Evolutionary conservation across 2,329 filamentous ascomycete genomes (phyloP), one percentile per base, ranked within the genome.

Genomic region (Zopfia rhizophila): DNA sequence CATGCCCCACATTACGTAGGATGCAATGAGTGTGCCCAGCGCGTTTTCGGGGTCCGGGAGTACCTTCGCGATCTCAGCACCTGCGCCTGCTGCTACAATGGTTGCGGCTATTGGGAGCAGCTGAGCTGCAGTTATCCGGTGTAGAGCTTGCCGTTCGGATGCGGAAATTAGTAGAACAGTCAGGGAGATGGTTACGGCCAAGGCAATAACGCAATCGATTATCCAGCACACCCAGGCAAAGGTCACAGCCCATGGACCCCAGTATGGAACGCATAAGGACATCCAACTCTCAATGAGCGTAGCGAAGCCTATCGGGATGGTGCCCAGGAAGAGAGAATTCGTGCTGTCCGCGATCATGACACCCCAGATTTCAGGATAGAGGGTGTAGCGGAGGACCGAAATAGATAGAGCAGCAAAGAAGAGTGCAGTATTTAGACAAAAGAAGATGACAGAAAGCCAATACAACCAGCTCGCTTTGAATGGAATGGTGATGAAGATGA

Each of bases 1-100:
- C 45, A 84, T 82, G 0, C 86, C 86, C 85, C 84, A 89, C 54
- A 90, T 80, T 12, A 89, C 73, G 61, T 89, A 90, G 3, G 79
- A 85, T 12, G 76, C 75, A n/a, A 88, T 72, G 16, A 90, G 60
- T 0, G 87, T 90, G 25, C 78, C 80, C 14, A 87, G 65, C 3
- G 83, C 83, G 53, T 84, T 78, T 13, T 76, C 66, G 1, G 72
- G 69, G 52, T 85, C 73, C 1, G 79, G 77, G 0, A 90, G 75
- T 11, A 81, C 74, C n/a, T 78, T 76, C 5, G 87, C 84, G 1
- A 89, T 75, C 41, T 86, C 74, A n/a, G 80, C 83, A 3, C 88
- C 87, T 0, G 82, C 80, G 1, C 83, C 83, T 0, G 87, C 77
- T 1, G 84, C 84, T 38, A 90, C 85, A 24, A 89, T 81, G 2